Evolutionary conservation across 2,329 filamentous ascomycete species (phyloP).

Genomic region (Venturia nashicola): DNA sequence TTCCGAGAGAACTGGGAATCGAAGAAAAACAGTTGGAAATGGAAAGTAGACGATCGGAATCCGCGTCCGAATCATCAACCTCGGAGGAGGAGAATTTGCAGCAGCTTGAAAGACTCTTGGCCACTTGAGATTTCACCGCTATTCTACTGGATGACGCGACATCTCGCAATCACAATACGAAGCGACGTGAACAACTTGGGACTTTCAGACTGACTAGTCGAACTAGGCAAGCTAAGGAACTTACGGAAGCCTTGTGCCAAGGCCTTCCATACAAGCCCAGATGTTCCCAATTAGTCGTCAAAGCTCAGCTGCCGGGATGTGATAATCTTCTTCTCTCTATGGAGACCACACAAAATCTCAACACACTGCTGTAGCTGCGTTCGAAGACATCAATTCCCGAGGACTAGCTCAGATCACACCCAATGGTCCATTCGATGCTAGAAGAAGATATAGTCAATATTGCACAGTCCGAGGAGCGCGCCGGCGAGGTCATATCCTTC

Average conservation of each 20-base stretch:
- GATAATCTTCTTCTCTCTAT: background rate
- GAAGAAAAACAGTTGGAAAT: background rate
- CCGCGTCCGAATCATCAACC: background rate
- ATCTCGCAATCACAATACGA: background rate
- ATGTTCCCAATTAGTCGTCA: background rate
- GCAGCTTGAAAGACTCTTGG: background rate
- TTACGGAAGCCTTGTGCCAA: background rate
- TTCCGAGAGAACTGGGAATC: slow-evolving; percentile 1
- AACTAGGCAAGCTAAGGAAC: background rate
- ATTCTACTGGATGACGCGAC: background rate
- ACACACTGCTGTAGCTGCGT: background rate
- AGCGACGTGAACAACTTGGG: background rate
- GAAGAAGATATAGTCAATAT: background rate
- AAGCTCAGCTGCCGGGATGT: background rate
- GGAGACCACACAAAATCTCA: no score
- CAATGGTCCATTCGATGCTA: background rate
- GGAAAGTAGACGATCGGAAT: background rate
- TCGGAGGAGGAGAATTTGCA: slow-evolving; percentile 2
- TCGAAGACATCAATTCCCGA: background rate
- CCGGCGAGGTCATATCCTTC: background rate
- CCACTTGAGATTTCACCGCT: background rate
- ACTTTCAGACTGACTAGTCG: background rate
- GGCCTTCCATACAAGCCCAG: background rate
- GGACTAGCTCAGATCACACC: background rate
- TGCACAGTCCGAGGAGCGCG: background rate